These are phyloP conservation scores for Dendrostoma leiphaemia DNA, from an alignment of 2,329 filamentous ascomycete species.

Conservation along the genomic window DNA sequence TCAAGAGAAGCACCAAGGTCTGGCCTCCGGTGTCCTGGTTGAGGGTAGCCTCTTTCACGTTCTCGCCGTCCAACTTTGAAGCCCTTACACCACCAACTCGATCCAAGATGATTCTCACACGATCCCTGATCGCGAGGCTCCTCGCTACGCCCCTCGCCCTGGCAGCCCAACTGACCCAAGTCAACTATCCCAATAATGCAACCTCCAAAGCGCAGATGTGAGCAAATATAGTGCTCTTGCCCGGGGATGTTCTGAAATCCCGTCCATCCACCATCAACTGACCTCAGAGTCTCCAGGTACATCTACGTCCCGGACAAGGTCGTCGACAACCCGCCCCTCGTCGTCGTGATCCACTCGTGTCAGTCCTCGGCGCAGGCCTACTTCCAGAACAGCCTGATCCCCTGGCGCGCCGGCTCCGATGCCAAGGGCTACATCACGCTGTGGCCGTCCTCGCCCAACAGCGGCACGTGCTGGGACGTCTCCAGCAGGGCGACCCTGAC, in stretches of 20 bases:
- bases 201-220: constrained; percentile 32
- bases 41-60: no score
- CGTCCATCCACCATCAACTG: background rate
- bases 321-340: constrained; percentile 31
- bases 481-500: constrained; percentile 39
- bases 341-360: constrained; percentile 37
- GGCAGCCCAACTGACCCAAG: constrained; percentile 32
- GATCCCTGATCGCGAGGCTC: constrained; percentile 22
- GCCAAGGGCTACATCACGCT: constrained; percentile 41
- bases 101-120: constrained; percentile 23
- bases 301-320: constrained; percentile 36
- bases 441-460: constrained; percentile 49
- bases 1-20: no score
- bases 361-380: constrained; percentile 34
- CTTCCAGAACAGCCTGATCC: constrained; percentile 34
- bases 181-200: constrained; percentile 35
- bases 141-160: constrained; percentile 21
- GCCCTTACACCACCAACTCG: background rate
- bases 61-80: no score
- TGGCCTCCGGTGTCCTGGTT: no score
- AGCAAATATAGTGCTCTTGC: no score
- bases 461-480: constrained; percentile 57
- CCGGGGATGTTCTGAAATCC: no score
- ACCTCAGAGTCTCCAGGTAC: constrained; percentile 25
- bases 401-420: constrained; percentile 33